phyloP scores from a whole-genome alignment of 306 rosid species.

The Lupinus albus region DNA sequence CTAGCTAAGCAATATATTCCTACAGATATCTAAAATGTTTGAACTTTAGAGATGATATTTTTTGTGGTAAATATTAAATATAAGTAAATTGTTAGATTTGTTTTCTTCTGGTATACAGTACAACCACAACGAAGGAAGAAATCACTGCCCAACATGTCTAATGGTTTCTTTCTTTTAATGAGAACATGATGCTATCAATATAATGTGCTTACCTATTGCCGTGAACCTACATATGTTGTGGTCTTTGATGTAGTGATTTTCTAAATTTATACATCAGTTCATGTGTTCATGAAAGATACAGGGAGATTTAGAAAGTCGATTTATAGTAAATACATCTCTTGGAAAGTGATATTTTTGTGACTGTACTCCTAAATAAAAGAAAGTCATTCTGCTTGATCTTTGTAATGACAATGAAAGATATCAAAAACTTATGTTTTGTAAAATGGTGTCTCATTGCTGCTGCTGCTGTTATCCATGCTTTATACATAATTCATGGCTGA shows the following conservation, averaged over 20 bases:
- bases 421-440: slow-evolving; percentile 10
- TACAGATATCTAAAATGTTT: not conserved
- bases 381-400: slow-evolving; percentile 24
- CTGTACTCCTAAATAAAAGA: not conserved
- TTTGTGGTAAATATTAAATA: not conserved
- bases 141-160: slow-evolving; percentile 9
- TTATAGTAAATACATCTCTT: not conserved
- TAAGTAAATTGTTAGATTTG: slow-evolving; percentile 15
- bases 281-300: slow-evolving; percentile 7
- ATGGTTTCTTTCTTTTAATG: slow-evolving; percentile 1
- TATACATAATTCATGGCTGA: slow-evolving; percentile 1
- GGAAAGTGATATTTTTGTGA: not conserved
- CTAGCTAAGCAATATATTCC: slow-evolving; percentile 6
- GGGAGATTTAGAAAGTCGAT: not conserved
- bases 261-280: not conserved
- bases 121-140: slow-evolving; percentile 21
- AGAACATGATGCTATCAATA: slow-evolving; percentile 30
- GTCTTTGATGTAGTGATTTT: slow-evolving; percentile 1
- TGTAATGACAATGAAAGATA: slow-evolving; percentile 26
- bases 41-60: slow-evolving; percentile 6
- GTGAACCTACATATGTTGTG: not conserved
- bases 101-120: slow-evolving; percentile 21
- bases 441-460: slow-evolving; percentile 19
- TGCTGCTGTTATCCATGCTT: slow-evolving; percentile 16
- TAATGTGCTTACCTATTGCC: not conserved